Base-by-base conservation (phyloP, 2,329 filamentous ascomycete species). In the Colletotrichum siamense region DNA sequence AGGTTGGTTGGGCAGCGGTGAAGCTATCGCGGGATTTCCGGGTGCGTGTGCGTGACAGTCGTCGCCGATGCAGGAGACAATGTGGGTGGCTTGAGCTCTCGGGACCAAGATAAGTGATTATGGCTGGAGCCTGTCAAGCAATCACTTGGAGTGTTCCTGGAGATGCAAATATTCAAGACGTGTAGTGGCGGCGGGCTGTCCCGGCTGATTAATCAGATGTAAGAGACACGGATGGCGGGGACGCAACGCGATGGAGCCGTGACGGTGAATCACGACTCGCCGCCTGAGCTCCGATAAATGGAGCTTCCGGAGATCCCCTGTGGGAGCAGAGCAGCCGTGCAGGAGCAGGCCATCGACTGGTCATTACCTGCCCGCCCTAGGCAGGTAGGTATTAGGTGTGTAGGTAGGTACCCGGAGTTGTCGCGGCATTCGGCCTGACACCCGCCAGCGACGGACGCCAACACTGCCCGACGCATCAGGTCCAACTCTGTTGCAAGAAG, bases 201-300 rank as follows among this genome's bases (percentile, higher is more conserved):
- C 70, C 34, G 65, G 73, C 74, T 76, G 74, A 76, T 69, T 76
- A 76, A 76, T 76, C 74, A 68, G 57, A 61, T 69, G 69, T 61
- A 69, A 57, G 59, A 61, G 44, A 49, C 34, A 76, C 39, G 34
- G 39, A 68, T 66, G 64, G 62, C n/a, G 70, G 62, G 73, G 22
- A 32, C 55, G 36, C 39, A 64, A 73, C 30, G 69, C 62, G 64
- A 76, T 74, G 74, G 74, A 74, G 64, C 64, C 65, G 74, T 74
- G 26, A 55, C 57, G 24, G 70, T 74, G 59, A 76, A 76, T 69
- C 64, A 62, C 74, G 59, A 69, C 59, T 76, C 74, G 74, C 71
- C 49, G 59, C 18, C 64, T 68, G 64, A 52, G 74, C 65, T 69
- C 74, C 74, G 64, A 74, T 69, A 69, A 76, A 69, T 76, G 74